phyloP scores from a whole-genome alignment of 2,329 filamentous ascomycete genomes.

The Ceratocystiopsis sp. region DNA sequence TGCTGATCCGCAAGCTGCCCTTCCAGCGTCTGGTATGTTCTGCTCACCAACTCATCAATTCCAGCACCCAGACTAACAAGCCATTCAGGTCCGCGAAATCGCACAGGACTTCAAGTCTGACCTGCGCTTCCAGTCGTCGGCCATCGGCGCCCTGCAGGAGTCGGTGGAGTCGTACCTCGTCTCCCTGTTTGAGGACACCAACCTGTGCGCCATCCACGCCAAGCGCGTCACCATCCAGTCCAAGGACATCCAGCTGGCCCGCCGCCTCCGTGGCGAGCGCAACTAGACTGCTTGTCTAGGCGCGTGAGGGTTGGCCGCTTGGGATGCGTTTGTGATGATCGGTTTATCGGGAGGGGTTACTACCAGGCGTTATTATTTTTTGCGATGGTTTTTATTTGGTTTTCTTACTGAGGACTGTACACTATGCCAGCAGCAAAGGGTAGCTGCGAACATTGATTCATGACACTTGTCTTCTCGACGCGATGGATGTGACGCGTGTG shows the following conservation, averaged over 20 bases:
- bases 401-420: conserved; percentile 24
- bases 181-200: conserved; percentile 96
- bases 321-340: background rate
- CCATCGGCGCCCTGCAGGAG: conserved; percentile 94
- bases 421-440: conserved; percentile 17
- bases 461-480: conserved; percentile 1
- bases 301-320: conserved; percentile 20
- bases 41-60: conserved; percentile 1
- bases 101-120: conserved; percentile 91
- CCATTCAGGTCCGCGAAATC: conserved; percentile 64
- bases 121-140: conserved; percentile 94
- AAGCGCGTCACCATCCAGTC: conserved; percentile 98
- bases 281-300: conserved; percentile 42
- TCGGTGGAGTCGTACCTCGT: conserved; percentile 98
- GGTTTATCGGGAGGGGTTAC: conserved; percentile 17
- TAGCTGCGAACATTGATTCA: conserved; percentile 9
- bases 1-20: conserved; percentile 90
- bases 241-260: conserved; percentile 94
- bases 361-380: conserved; percentile 25
- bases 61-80: conserved; percentile 8
- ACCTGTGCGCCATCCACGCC: conserved; percentile 95
- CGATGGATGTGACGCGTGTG: too few relatives aligned
- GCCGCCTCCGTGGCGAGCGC: conserved; percentile 85
- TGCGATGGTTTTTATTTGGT: conserved; percentile 20
- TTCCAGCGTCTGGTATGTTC: conserved; percentile 75